phyloP scores from a whole-genome alignment of 495 filamentous ascomycete species.

The Neurospora terricola region DNA sequence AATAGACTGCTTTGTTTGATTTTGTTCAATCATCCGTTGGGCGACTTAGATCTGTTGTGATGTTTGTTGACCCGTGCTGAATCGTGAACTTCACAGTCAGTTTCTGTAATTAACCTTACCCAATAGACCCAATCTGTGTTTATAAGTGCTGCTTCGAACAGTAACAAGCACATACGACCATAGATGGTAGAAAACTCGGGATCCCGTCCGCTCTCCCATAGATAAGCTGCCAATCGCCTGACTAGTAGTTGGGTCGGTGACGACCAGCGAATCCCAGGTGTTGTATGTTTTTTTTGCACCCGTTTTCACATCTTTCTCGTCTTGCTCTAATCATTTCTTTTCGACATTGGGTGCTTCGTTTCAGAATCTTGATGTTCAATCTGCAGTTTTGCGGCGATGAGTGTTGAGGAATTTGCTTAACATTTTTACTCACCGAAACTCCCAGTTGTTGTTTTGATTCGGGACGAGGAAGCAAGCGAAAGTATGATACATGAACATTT shows the following conservation, averaged over 20 bases:
- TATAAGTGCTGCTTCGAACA: not conserved
- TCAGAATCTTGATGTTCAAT: not conserved
- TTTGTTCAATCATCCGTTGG: not conserved
- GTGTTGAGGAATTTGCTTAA: no score
- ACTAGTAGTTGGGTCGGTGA: slow-evolving; percentile 39
- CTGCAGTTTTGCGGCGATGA: not conserved
- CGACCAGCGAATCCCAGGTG: slow-evolving; percentile 32
- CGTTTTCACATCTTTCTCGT: no score
- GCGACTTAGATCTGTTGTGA: not conserved
- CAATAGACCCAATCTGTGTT: not conserved
- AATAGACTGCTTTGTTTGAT: not conserved
- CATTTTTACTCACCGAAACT: no score
- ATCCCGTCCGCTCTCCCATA: not conserved
- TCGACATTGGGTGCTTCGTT: not conserved
- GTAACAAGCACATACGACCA: not conserved
- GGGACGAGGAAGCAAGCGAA: no score
- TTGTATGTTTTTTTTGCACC: slow-evolving; percentile 27
- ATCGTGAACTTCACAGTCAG: not conserved
- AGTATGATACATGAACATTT: no score
- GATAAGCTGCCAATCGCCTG: slow-evolving; percentile 5
- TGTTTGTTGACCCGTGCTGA: not conserved
- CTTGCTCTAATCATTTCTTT: not conserved
- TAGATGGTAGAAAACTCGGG: slow-evolving; percentile 1
- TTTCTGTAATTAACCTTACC: not conserved
- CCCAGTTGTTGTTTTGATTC: no score